Conservation (phyloP, 192 early-diverging fungal genomes). For the Coemansia sp. region DNA sequence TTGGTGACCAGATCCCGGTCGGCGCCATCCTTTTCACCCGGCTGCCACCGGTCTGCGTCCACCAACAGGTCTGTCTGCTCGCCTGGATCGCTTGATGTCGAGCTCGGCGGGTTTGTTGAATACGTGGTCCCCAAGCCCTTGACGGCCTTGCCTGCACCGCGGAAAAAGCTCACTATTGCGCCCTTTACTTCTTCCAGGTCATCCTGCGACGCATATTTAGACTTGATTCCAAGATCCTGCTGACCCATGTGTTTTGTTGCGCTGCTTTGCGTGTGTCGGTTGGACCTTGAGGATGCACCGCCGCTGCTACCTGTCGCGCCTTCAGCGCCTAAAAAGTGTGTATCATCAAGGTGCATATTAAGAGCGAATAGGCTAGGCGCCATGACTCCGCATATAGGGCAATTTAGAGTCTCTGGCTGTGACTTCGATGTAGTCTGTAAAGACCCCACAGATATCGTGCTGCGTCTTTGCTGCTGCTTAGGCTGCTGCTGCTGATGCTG, state of each 20-base stretch:
- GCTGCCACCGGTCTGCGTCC: constrained; percentile 1
- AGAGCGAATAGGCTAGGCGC: constrained; percentile 42
- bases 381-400: constrained; percentile 49
- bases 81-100: background rate
- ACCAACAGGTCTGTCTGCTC: background rate
- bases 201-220: constrained; percentile 28
- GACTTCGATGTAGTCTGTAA: background rate
- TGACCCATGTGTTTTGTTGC: too few relatives aligned
- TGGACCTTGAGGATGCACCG: background rate
- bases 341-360: constrained; percentile 48
- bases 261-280: background rate
- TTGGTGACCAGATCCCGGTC: constrained; percentile 18
- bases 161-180: constrained; percentile 46
- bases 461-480: constrained; percentile 5
- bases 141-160: constrained; percentile 25
- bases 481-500: background rate
- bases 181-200: constrained; percentile 29
- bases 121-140: constrained; percentile 15
- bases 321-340: constrained; percentile 19
- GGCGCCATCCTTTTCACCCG: constrained; percentile 21
- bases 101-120: background rate
- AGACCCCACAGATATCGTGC: constrained; percentile 25
- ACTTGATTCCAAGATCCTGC: background rate
- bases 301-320: background rate
- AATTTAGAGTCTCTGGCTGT: constrained; percentile 17